phyloP scores from a whole-genome alignment of 2,329 filamentous ascomycete genomes.

The Cercospora sojina region DNA sequence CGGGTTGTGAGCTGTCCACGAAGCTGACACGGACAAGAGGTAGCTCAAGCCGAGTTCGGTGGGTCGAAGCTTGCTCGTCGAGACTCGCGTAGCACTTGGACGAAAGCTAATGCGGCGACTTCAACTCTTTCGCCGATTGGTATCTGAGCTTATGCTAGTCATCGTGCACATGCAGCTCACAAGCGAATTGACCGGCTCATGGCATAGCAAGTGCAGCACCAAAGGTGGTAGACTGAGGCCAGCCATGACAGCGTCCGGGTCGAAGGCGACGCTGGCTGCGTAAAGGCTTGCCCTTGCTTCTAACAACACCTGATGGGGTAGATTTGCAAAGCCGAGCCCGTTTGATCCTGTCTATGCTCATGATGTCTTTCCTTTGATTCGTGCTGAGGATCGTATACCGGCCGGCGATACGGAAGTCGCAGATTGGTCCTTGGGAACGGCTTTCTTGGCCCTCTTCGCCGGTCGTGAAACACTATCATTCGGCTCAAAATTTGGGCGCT shows the following conservation, averaged over 20 bases:
- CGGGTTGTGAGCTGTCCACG: not conserved
- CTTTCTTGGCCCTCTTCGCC: conserved; percentile 8
- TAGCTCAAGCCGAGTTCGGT: conserved; percentile 11
- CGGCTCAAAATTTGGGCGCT: not conserved
- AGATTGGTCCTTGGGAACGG: not conserved
- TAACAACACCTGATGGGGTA: not conserved
- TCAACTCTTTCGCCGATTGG: not conserved
- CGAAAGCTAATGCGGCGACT: not conserved
- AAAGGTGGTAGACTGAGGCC: not conserved
- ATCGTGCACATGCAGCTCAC: not conserved
- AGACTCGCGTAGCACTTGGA: not conserved
- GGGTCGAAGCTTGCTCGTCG: conserved; percentile 2
- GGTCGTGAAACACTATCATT: not conserved
- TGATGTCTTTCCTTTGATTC: not conserved
- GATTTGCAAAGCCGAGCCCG: not conserved
- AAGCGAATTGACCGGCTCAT: not conserved
- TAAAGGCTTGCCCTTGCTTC: not conserved
- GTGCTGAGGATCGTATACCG: conserved; percentile 6
- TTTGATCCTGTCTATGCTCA: not conserved
- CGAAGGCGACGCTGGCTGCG: not conserved
- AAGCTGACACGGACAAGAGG: not conserved
- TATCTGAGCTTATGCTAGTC: not conserved
- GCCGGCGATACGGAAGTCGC: not conserved
- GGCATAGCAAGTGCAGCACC: not conserved
- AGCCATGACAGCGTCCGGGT: not conserved